Conservation (phyloP, 768 basidiomycete species). For the Omphalotus guepiniiformis region DNA sequence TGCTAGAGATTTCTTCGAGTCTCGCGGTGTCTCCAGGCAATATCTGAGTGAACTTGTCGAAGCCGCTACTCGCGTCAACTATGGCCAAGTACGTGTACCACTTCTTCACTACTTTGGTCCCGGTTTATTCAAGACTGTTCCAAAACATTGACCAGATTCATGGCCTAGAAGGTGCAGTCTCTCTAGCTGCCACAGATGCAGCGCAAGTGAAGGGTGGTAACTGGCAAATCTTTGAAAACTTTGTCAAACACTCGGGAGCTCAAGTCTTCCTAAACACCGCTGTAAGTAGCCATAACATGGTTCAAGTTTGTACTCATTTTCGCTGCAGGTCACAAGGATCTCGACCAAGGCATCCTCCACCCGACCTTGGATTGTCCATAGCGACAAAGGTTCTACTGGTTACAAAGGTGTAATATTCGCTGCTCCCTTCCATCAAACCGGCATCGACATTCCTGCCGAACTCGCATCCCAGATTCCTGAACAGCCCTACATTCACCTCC, state of each 20-base stretch:
- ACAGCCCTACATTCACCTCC: slow-evolving; percentile 78
- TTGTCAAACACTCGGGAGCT: slow-evolving; percentile 68
- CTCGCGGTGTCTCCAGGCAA: slow-evolving; percentile 47
- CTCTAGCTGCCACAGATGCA: slow-evolving; percentile 70
- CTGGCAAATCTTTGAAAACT: slow-evolving; percentile 78
- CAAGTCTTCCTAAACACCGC: slow-evolving; percentile 65
- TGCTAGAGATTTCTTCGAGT: slow-evolving; percentile 51
- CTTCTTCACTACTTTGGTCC: background rate
- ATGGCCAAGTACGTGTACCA: slow-evolving; percentile 54
- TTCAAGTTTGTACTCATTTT: slow-evolving; percentile 1
- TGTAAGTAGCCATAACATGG: slow-evolving; percentile 33
- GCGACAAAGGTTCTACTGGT: slow-evolving; percentile 36
- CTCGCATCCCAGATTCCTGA: slow-evolving; percentile 52
- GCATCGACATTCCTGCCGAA: slow-evolving; percentile 46
- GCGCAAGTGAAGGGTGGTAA: slow-evolving; percentile 74
- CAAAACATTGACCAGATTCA: slow-evolving; percentile 72
- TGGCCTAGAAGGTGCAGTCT: slow-evolving; percentile 66
- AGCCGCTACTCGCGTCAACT: slow-evolving; percentile 79
- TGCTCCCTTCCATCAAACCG: slow-evolving; percentile 74
- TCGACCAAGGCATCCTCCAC: slow-evolving; percentile 36
- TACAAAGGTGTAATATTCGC: slow-evolving; percentile 84
- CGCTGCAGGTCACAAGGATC: slow-evolving; percentile 49
- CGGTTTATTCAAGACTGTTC: background rate
- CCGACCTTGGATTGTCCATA: slow-evolving; percentile 51
- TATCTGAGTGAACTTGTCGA: slow-evolving; percentile 77